Evolutionary conservation across 805 yeast genomes (phyloP), one percentile per base, ranked within the genome.

Genomic region (Ogataea salicorniae): DNA sequence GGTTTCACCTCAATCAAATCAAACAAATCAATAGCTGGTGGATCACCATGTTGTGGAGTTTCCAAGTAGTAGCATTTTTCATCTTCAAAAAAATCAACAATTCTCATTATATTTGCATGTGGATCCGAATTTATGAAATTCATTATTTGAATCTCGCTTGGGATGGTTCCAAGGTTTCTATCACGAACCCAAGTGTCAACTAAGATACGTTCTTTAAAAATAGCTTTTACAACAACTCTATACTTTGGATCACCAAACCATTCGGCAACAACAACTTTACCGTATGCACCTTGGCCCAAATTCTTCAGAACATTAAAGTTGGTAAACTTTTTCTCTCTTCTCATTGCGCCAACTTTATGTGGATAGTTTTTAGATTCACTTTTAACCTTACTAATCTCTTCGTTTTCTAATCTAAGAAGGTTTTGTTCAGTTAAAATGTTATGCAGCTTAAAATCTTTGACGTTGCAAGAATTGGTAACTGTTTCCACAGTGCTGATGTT

Each of bases 101-200:
- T 76, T 52, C 85, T 74, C 77, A 90, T 80, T 40, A 91, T 87
- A 64, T 89, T 90, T 5, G 92, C 94, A 64, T 92, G 97, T 1
- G 94, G 95, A 48, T 78, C 77, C 40, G 72, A 69, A 58, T 82
- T 84, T 49, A 92, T 69, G n/a, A 83, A 81, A 31, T 92, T 83
- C 88, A 94, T 83, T 41, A 94, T 83, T 63, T 90, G 95, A 54
- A 94, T 94, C 65, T 94, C 99, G n/a, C 92, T 83, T 2, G 98
- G 98, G 35, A 94, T 85, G 0, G 97, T 91, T 6, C 99, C 99
- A 38, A 94, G 70, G 50, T 77, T 78, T 23, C 96, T 78, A 65
- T 94, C 98, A 46, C 98, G 75, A 2, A 90, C 96, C 99, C 99
- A 94, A 0, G 98, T 90, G 64, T 94, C 99, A 11, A 94, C 97